phyloP scores from a whole-genome alignment of 768 basidiomycete species.

The Auricularia cornea region DNA sequence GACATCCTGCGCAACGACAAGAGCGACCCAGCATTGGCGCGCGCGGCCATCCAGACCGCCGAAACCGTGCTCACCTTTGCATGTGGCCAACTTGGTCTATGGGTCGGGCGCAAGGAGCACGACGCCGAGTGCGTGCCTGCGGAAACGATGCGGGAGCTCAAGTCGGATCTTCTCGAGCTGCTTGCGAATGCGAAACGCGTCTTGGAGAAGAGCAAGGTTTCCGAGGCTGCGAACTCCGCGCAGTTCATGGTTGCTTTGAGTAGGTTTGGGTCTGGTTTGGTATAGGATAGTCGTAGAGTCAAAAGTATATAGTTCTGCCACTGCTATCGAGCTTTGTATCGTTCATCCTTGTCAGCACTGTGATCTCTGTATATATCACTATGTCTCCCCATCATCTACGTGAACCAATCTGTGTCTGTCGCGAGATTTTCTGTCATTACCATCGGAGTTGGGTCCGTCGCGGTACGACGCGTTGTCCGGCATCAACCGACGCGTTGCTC shows the following conservation, averaged over 20 bases:
- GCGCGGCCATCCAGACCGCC: slow-evolving; percentile 42
- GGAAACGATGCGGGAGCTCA: slow-evolving; percentile 1
- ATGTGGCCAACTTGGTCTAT: slow-evolving; percentile 70
- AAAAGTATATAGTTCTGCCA: too few relatives aligned
- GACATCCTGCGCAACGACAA: slow-evolving; percentile 61
- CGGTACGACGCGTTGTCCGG: too few relatives aligned
- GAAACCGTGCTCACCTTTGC: slow-evolving; percentile 64
- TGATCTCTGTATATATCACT: too few relatives aligned
- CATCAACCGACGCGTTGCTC: too few relatives aligned
- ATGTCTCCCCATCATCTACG: too few relatives aligned
- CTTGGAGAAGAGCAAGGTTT: not conserved
- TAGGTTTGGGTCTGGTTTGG: not conserved
- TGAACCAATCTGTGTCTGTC: too few relatives aligned
- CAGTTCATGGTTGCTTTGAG: not conserved
- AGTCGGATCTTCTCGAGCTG: not conserved
- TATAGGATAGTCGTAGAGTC: too few relatives aligned
- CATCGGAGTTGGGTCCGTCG: too few relatives aligned
- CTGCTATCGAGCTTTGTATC: too few relatives aligned
- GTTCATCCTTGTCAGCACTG: too few relatives aligned
- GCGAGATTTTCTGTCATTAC: too few relatives aligned
- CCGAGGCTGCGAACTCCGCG: not conserved
- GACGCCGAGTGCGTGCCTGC: slow-evolving; percentile 25
- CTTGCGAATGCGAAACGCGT: slow-evolving; percentile 1
- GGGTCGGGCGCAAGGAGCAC: slow-evolving; percentile 66
- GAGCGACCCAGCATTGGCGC: slow-evolving; percentile 44